phyloP scores from a whole-genome alignment of 495 filamentous ascomycete genomes.

The Aspergillus wentii region DNA sequence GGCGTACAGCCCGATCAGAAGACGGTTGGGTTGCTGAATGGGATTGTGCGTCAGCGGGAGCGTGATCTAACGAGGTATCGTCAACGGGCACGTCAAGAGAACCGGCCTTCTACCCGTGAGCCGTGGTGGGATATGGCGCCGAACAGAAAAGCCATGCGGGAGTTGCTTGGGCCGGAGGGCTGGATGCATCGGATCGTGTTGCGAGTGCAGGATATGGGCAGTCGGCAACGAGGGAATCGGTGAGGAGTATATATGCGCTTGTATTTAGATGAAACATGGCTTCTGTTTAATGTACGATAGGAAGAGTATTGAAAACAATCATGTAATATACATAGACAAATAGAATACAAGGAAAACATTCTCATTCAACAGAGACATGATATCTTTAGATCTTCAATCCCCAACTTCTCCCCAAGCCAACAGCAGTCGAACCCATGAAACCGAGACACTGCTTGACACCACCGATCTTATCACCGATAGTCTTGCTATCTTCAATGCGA shows the following conservation, averaged over 20 bases:
- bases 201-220: conserved; percentile 5
- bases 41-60: conserved; percentile 20
- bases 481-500: conserved; percentile 63
- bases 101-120: conserved; percentile 2
- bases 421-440: conserved; percentile 59
- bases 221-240: no score
- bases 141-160: conserved; percentile 26
- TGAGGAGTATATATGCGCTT: no score
- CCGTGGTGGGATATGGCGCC: conserved; percentile 38
- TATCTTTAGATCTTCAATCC: conserved; percentile 38
- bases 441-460: conserved; percentile 67
- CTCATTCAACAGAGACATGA: background rate
- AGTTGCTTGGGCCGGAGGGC: conserved; percentile 23
- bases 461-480: conserved; percentile 52
- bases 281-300: background rate
- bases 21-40: conserved; percentile 48
- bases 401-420: conserved; percentile 41
- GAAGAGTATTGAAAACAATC: no score
- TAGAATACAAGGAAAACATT: no score
- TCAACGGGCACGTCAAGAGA: background rate
- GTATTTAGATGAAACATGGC: no score
- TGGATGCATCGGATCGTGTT: conserved; percentile 22
- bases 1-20: conserved; percentile 58
- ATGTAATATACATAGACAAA: conserved; percentile 9
- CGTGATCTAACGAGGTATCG: conserved; percentile 12